Evolutionary conservation across 192 early-diverging fungal genomes (phyloP).

Genomic region (Backusella parvicylindrica): DNA sequence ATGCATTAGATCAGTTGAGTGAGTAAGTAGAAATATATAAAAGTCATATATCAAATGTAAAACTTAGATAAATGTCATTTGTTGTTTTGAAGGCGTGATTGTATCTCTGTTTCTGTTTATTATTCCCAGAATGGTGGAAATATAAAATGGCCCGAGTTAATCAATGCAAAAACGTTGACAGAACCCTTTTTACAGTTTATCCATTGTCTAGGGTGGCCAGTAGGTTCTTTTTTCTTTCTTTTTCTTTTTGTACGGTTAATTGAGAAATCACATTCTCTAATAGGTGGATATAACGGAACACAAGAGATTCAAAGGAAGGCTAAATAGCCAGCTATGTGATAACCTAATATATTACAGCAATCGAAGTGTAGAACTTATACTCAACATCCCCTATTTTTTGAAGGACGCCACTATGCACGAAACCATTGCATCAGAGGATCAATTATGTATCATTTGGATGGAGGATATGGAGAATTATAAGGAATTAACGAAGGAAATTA

Average conservation of each 20-base stretch:
- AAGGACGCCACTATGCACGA: constrained; percentile 31
- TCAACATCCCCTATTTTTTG: constrained; percentile 66
- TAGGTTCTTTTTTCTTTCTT: not conserved
- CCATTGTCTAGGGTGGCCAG: not conserved
- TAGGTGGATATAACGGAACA: constrained; percentile 57
- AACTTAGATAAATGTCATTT: too few species aligned
- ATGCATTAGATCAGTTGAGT: constrained; percentile 52
- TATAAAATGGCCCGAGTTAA: not conserved
- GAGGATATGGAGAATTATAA: constrained; percentile 51
- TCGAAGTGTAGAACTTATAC: constrained; percentile 60
- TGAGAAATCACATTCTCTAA: not conserved
- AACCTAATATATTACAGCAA: constrained; percentile 70
- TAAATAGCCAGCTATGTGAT: constrained; percentile 46
- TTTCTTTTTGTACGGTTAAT: not conserved
- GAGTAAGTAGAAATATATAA: constrained; percentile 49
- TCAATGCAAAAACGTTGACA: not conserved
- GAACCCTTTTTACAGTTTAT: not conserved
- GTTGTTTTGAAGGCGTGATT: too few species aligned
- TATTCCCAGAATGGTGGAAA: not conserved
- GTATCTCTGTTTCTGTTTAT: not conserved
- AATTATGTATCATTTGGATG: constrained; percentile 69
- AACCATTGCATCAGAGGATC: constrained; percentile 49
- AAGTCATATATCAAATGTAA: too few species aligned
- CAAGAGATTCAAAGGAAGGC: constrained; percentile 58
- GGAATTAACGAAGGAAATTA: constrained; percentile 40